Evolutionary conservation across 2,329 filamentous ascomycete species (phyloP).

Genomic region (Cordyceps javanica): DNA sequence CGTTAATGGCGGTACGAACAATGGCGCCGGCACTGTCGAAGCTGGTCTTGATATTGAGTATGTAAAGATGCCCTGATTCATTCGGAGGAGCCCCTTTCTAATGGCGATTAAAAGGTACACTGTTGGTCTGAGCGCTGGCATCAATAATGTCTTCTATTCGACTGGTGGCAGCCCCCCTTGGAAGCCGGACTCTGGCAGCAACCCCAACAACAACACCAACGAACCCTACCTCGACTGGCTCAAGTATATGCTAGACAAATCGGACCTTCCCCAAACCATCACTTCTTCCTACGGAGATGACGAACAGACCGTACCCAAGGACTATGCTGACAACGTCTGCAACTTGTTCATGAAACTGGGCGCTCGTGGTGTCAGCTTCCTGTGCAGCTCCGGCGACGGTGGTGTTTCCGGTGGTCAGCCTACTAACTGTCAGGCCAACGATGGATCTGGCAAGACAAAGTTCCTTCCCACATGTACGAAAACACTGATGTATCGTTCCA

Average conservation of each 20-base stretch:
- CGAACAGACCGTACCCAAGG: slow-evolving; percentile 4
- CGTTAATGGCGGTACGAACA: neutral
- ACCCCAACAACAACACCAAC: slow-evolving; percentile 11
- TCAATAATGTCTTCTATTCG: slow-evolving; percentile 11
- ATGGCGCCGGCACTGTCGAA: neutral
- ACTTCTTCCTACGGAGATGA: slow-evolving; percentile 12
- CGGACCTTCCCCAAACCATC: slow-evolving; percentile 5
- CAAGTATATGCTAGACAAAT: slow-evolving; percentile 5
- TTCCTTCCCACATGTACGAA: neutral
- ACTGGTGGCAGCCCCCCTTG: slow-evolving; percentile 8
- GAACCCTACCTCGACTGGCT: slow-evolving; percentile 12
- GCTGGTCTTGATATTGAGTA: slow-evolving; percentile 8
- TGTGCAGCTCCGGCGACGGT: slow-evolving; percentile 6
- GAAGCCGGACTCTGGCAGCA: neutral
- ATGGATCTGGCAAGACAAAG: neutral
- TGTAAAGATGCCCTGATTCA: neutral
- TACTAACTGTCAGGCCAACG: slow-evolving; percentile 13
- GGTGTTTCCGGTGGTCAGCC: neutral
- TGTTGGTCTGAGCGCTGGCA: slow-evolving; percentile 3
- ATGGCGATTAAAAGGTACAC: neutral
- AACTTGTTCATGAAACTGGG: slow-evolving; percentile 12
- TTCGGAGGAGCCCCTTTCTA: neutral
- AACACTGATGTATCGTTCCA: no score
- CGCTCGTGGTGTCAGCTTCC: slow-evolving; percentile 12
- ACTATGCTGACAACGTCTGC: slow-evolving; percentile 11